Evolutionary conservation across 2,329 filamentous ascomycete species (phyloP).

Genomic region (Rutstroemia sp.): DNA sequence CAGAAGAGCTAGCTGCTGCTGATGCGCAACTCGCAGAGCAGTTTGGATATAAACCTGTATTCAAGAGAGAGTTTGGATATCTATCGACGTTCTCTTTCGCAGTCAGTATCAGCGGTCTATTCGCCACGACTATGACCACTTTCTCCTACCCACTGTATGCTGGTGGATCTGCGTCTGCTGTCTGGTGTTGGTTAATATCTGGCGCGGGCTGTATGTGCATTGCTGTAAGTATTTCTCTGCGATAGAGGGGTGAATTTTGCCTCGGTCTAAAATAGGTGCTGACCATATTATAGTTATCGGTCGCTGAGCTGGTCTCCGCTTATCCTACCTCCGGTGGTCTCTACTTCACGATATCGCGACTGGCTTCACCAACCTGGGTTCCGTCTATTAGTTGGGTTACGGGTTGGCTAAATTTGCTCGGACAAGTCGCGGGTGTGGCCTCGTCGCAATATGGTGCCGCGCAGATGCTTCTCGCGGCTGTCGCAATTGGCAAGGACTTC

Average conservation of each 20-base stretch:
- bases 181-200: constrained; percentile 53
- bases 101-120: constrained; percentile 48
- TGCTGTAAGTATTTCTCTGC: constrained; percentile 25
- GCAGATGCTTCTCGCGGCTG: constrained; percentile 48
- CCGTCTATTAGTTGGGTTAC: constrained; percentile 40
- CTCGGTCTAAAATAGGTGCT: neutral
- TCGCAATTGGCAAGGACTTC: constrained; percentile 43
- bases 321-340: constrained; percentile 47
- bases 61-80: constrained; percentile 52
- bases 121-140: constrained; percentile 48
- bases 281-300: constrained; percentile 30
- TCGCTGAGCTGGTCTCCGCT: constrained; percentile 20
- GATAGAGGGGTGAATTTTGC: too few species aligned
- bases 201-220: constrained; percentile 50
- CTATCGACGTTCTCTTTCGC: constrained; percentile 54
- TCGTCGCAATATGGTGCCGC: constrained; percentile 50
- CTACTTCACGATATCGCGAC: constrained; percentile 49
- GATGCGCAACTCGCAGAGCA: constrained; percentile 28
- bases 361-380: constrained; percentile 41
- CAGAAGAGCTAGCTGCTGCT: constrained; percentile 21
- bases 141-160: constrained; percentile 45
- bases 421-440: constrained; percentile 43
- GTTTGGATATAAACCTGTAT: constrained; percentile 37
- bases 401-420: constrained; percentile 45
- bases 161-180: constrained; percentile 44